phyloP scores from a whole-genome alignment of 495 filamentous ascomycete genomes.

The Chaetomium fimeti region DNA sequence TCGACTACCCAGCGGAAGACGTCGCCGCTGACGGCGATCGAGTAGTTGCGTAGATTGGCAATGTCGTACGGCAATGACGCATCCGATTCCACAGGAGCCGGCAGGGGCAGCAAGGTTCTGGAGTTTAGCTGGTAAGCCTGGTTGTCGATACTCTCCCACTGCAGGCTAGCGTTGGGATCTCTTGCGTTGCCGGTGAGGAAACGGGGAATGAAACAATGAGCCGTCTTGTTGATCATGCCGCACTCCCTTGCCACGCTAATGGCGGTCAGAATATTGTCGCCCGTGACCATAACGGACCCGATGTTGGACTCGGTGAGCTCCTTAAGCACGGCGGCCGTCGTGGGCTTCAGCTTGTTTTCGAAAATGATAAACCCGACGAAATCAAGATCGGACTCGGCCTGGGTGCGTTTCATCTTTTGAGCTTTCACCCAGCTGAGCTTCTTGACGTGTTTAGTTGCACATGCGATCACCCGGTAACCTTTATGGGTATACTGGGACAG shows the following conservation, averaged over 20 bases:
- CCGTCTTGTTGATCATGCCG: slow-evolving; percentile 70
- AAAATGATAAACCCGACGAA: slow-evolving; percentile 98
- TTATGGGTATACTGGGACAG: slow-evolving; percentile 87
- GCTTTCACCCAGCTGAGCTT: slow-evolving; percentile 90
- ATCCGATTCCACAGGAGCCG: slow-evolving; percentile 66
- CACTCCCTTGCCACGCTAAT: slow-evolving; percentile 96
- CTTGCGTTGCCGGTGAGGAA: slow-evolving; percentile 72
- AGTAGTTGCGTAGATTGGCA: slow-evolving; percentile 74
- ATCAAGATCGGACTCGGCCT: slow-evolving; percentile 77
- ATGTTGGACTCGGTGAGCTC: slow-evolving; percentile 86
- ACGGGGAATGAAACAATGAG: slow-evolving; percentile 89
- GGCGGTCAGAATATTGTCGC: slow-evolving; percentile 96
- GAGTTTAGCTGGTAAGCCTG: slow-evolving; percentile 70
- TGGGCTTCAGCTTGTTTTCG: slow-evolving; percentile 94
- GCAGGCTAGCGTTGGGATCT: slow-evolving; percentile 66
- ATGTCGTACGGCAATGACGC: slow-evolving; percentile 82
- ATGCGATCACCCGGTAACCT: slow-evolving; percentile 96
- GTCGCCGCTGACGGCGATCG: slow-evolving; percentile 85
- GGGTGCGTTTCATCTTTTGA: slow-evolving; percentile 83
- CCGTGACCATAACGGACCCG: slow-evolving; percentile 93
- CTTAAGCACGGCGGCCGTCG: slow-evolving; percentile 70
- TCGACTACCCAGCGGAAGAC: slow-evolving; percentile 96
- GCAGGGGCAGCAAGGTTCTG: slow-evolving; percentile 72
- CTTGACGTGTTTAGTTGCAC: slow-evolving; percentile 81
- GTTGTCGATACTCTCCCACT: slow-evolving; percentile 93